Evolutionary conservation across 192 early-diverging fungal species (phyloP).

Genomic region (Mortierella antarctica): DNA sequence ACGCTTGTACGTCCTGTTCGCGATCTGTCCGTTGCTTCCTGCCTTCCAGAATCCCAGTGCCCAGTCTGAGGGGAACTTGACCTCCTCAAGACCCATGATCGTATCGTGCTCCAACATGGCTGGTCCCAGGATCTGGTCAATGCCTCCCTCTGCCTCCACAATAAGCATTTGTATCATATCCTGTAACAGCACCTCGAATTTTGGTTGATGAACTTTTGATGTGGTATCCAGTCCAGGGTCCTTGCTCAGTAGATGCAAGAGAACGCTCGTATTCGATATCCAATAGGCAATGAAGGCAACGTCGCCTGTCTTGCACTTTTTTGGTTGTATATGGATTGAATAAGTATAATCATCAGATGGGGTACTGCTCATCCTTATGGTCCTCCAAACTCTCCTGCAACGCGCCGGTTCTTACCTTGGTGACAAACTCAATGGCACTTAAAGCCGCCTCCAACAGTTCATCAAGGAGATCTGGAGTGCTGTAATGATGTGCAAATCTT

Average conservation of each 20-base stretch:
- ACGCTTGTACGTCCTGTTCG: slow-evolving; percentile 26
- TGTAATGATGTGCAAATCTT: slow-evolving; percentile 87
- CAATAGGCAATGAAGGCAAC: slow-evolving; percentile 76
- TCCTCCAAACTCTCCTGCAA: not conserved
- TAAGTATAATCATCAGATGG: not conserved
- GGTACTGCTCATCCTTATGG: not conserved
- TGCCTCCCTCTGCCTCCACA: slow-evolving; percentile 67
- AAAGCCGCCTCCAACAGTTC: slow-evolving; percentile 70
- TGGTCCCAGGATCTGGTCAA: slow-evolving; percentile 72
- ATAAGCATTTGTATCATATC: slow-evolving; percentile 72
- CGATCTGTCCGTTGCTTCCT: slow-evolving; percentile 10
- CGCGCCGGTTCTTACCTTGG: slow-evolving; percentile 51
- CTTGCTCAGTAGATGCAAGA: slow-evolving; percentile 87
- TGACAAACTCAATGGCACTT: slow-evolving; percentile 62
- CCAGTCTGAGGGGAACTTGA: slow-evolving; percentile 68
- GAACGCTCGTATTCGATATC: slow-evolving; percentile 84
- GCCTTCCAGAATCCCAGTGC: slow-evolving; percentile 27
- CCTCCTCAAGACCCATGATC: slow-evolving; percentile 71
- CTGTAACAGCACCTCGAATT: slow-evolving; percentile 80
- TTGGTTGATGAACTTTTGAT: slow-evolving; percentile 74
- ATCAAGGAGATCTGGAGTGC: slow-evolving; percentile 77
- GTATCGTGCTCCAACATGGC: slow-evolving; percentile 77
- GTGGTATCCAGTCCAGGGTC: slow-evolving; percentile 78
- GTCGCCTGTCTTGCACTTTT: slow-evolving; percentile 60
- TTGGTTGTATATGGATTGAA: not conserved